A percentile compares a stretch with the other conserved stretches of the same genome.
phyloP scores from a whole-genome alignment of 129 eudicot species.

The Centrapalus pauciflorus region DNA sequence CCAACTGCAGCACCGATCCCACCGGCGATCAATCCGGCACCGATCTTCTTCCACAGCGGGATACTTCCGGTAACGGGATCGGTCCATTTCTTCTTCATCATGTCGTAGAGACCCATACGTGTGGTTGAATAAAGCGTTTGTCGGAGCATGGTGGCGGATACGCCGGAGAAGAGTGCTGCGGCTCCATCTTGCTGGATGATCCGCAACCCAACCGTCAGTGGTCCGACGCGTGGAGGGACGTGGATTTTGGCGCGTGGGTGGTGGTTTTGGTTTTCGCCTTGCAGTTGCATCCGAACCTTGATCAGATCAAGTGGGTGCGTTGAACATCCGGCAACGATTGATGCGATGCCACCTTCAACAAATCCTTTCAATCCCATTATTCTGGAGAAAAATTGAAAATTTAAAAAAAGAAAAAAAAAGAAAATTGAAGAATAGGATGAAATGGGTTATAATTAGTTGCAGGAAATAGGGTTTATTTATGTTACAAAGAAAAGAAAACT shows the following conservation, averaged over 20 bases:
- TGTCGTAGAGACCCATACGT: constrained; percentile 82
- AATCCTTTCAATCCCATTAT: constrained; percentile 76
- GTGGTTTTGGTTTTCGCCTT: constrained; percentile 55
- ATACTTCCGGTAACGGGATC: constrained; percentile 53
- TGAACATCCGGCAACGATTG: constrained; percentile 71
- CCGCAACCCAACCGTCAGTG: constrained; percentile 49
- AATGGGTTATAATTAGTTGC: not conserved
- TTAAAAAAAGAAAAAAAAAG: not conserved
- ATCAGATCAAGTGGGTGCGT: constrained; percentile 86
- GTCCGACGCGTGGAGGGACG: constrained; percentile 65
- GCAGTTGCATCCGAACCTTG: constrained; percentile 95
- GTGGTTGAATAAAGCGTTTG: constrained; percentile 88
- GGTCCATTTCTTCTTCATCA: constrained; percentile 66
- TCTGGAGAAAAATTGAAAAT: not conserved
- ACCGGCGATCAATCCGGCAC: constrained; percentile 80
- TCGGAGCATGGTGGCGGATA: constrained; percentile 87
- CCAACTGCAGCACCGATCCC: constrained; percentile 90
- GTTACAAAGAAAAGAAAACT: constrained; percentile 32
- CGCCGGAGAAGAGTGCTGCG: constrained; percentile 68
- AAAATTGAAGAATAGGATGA: not conserved
- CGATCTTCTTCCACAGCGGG: constrained; percentile 51
- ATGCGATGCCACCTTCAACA: constrained; percentile 93
- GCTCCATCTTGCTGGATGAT: constrained; percentile 77
- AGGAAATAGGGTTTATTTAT: constrained; percentile 42
- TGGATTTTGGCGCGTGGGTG: constrained; percentile 8